phyloP scores from a whole-genome alignment of 2,329 filamentous ascomycete genomes.

The Tolypocladium ovalisporum region DNA sequence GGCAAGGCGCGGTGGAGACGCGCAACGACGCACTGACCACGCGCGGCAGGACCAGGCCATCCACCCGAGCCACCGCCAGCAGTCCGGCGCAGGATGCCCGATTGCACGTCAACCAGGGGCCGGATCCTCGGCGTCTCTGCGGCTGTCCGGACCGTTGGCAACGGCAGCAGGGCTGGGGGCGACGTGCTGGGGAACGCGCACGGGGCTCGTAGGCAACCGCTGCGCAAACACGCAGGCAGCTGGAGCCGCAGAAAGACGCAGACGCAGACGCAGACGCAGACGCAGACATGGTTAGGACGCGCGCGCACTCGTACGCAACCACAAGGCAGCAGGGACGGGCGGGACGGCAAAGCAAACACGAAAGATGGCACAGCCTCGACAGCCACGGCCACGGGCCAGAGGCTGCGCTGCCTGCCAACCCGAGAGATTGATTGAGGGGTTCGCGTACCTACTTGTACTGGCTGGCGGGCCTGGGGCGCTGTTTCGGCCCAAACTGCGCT shows the following conservation, averaged over 20 bases:
- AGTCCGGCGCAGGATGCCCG: neutral
- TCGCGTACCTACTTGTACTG: no score
- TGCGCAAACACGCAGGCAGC: no score
- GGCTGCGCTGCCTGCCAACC: neutral
- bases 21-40: neutral
- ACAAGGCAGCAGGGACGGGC: neutral
- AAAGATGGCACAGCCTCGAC: no score
- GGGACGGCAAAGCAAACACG: neutral
- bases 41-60: neutral
- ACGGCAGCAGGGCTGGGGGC: no score
- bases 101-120: neutral
- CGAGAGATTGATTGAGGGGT: neutral
- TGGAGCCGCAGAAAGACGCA: neutral
- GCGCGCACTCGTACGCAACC: neutral
- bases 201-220: no score
- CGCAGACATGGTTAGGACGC: no score
- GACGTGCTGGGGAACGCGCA: neutral
- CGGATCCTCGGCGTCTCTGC: neutral
- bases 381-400: no score
- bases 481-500: slow-evolving; percentile 13
- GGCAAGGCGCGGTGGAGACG: neutral
- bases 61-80: no score
- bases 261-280: neutral
- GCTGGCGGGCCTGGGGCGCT: slow-evolving; percentile 1
- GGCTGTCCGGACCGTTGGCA: neutral